These are phyloP conservation scores for Colletotrichum nymphaeae DNA, from an alignment of 2,329 filamentous ascomycete genomes.

Conservation along the genomic window DNA sequence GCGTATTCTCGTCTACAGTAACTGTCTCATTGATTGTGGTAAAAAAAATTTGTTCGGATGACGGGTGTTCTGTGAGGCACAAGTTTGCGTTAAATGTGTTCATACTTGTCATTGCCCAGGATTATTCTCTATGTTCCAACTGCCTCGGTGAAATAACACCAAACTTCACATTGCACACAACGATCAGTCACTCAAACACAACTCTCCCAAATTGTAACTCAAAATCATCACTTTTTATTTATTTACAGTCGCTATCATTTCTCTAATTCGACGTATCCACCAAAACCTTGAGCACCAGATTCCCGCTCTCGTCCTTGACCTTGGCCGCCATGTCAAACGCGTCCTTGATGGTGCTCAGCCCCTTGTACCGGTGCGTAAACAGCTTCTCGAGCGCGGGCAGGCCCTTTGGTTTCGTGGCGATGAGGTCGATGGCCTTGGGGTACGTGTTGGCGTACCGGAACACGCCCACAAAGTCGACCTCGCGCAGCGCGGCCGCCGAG, in stretches of 20 bases:
- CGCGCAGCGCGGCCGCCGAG: conserved; percentile 74
- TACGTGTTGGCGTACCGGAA: conserved; percentile 85
- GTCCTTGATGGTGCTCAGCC: conserved; percentile 70
- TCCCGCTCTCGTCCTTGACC: conserved; percentile 76
- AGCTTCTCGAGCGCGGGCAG: conserved; percentile 75
- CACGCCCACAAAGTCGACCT: conserved; percentile 78
- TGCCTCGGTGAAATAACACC: not conserved
- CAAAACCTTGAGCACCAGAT: conserved; percentile 81
- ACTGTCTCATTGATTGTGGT: not conserved
- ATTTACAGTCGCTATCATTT: not conserved
- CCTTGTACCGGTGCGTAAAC: conserved; percentile 77
- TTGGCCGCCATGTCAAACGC: conserved; percentile 80
- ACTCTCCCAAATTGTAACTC: not conserved
- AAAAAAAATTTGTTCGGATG: not conserved
- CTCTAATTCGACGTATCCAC: conserved; percentile 55
- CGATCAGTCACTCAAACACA: not conserved
- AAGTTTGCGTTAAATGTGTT: not conserved
- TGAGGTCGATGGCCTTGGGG: conserved; percentile 62
- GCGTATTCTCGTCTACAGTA: not conserved
- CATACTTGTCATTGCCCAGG: not conserved
- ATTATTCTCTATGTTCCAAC: not conserved
- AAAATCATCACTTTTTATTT: not conserved
- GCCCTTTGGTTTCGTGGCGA: conserved; percentile 58
- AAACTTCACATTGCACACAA: not conserved
- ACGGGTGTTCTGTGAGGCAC: not conserved